A percentile compares a stretch with the other conserved stretches of the same genome.
These are phyloP conservation scores for Talaromyces sp. DNA, from an alignment of 2,329 filamentous ascomycete species.

Conservation along the genomic window DNA sequence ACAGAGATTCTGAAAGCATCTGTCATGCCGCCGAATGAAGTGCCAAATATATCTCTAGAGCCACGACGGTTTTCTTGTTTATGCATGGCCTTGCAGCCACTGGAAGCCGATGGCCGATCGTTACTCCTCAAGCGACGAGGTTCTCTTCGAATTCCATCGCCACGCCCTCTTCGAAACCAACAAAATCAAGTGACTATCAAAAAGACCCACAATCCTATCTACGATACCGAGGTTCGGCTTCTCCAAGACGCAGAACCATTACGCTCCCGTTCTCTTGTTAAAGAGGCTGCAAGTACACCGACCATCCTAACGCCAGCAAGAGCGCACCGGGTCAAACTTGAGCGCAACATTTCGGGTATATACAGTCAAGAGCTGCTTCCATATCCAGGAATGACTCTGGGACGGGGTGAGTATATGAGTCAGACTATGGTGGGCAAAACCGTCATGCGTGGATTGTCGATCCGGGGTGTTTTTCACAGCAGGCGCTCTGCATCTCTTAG, in stretches of 20 bases:
- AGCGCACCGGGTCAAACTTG: constrained; percentile 73
- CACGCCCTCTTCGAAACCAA: constrained; percentile 63
- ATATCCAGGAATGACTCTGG: constrained; percentile 75
- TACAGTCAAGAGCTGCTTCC: constrained; percentile 81
- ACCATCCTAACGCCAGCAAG: constrained; percentile 72
- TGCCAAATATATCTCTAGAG: constrained; percentile 42
- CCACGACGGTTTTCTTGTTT: constrained; percentile 43
- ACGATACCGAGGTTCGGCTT: constrained; percentile 48
- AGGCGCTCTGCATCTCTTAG: constrained; percentile 64
- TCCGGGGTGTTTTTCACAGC: constrained; percentile 70
- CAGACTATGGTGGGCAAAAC: constrained; percentile 67
- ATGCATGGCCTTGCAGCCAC: constrained; percentile 66
- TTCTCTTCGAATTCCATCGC: constrained; percentile 76
- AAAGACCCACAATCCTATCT: constrained; percentile 71
- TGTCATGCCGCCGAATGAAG: constrained; percentile 51
- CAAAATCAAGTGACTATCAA: constrained; percentile 76
- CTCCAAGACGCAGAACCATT: constrained; percentile 59
- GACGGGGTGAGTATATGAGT: constrained; percentile 68
- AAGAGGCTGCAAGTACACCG: constrained; percentile 57
- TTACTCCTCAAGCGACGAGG: constrained; percentile 57
- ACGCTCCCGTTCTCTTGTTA: constrained; percentile 76
- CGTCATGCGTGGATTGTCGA: constrained; percentile 68
- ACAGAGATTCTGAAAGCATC: constrained; percentile 60
- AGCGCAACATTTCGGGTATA: constrained; percentile 70
- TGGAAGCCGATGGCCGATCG: constrained; percentile 73